Evolutionary conservation across 2,329 filamentous ascomycete species (phyloP).

Genomic region (Ophiostoma himal-ulmi): DNA sequence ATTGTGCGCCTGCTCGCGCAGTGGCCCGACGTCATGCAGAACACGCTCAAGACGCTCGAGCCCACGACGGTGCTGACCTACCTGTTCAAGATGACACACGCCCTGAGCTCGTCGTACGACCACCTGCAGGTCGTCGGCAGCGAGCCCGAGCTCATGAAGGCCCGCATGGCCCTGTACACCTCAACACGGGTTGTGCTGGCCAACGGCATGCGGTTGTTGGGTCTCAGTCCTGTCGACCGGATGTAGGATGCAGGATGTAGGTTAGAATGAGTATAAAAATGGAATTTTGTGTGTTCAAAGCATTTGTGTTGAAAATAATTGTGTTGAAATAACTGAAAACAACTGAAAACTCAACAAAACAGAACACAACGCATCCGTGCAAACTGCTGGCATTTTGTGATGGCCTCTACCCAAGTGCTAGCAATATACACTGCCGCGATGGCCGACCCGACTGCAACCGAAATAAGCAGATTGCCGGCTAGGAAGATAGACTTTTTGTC

Average conservation of each 20-base stretch:
- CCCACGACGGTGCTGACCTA: slow-evolving; percentile 55
- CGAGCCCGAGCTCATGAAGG: slow-evolving; percentile 63
- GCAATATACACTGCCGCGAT: too few relatives aligned
- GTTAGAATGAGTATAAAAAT: neutral
- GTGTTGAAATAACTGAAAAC: too few relatives aligned
- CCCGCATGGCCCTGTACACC: slow-evolving; percentile 72
- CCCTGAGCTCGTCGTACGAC: slow-evolving; percentile 73
- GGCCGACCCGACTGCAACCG: too few relatives aligned
- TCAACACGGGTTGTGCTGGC: slow-evolving; percentile 67
- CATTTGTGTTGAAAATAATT: neutral
- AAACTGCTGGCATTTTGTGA: too few relatives aligned
- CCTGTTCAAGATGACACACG: slow-evolving; percentile 81
- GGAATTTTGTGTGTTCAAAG: neutral
- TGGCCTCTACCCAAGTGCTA: too few relatives aligned
- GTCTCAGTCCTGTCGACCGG: slow-evolving; percentile 69
- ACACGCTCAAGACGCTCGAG: slow-evolving; percentile 75
- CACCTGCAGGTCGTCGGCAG: slow-evolving; percentile 76
- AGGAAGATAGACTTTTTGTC: too few relatives aligned
- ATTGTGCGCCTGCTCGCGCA: slow-evolving; percentile 71
- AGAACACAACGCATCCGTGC: too few relatives aligned
- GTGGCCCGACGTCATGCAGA: slow-evolving; percentile 79
- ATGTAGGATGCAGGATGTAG: slow-evolving; percentile 22
- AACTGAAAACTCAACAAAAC: too few relatives aligned
- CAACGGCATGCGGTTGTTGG: slow-evolving; percentile 79
- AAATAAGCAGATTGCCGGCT: too few relatives aligned